Base-by-base conservation (phyloP, 2,329 filamentous ascomycete genomes). In the Aspergillus phoenicis region DNA sequence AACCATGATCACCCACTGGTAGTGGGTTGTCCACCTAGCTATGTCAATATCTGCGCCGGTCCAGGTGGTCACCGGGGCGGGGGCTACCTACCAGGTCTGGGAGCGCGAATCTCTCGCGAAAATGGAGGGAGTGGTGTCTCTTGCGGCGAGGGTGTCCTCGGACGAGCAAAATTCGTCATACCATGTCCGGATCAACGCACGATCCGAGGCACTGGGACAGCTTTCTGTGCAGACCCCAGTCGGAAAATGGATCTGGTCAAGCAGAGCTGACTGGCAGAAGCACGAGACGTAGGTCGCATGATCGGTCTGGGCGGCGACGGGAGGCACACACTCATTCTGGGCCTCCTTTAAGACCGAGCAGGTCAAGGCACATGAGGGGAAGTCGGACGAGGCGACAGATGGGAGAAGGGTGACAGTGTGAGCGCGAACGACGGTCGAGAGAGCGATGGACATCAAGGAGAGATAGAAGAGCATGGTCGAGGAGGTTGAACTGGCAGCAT, bases 1-100 rank as follows among this genome's bases (percentile, higher is more conserved):
- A 57, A 95, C 82, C 83, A 95, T 91, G 64, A 94, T 83, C 49
- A 96, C 85, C 91, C 91, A 96, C 79, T 87, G 84, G 81, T 86
- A 91, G 75, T 94, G 91, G 28, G 80, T 83, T 7, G 84, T 62
- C 68, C 66, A 68, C 65, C 70, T 75, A 20, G 17, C 8, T 28
- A 30, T 5, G 47, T 51, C 28, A 51, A 30, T 15, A 47, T 15
- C 8, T 20, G 28, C 15, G 36, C 10, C 39, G 24, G 39, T 57
- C 30, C 15, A 22, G 4, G 7, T 11, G 13, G 2, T 15, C 33
- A 38, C n/a, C 26, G 10, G 15, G 11, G 33, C 48, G 10, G 15
- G 33, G 36, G 2, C 17, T 24, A 58, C 36, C 43, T 51, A 58
- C 56, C 56, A 58, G 24, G 30, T 28, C 30, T 58, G 47, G 13